These are phyloP conservation scores for Cytospora leucostoma DNA, from an alignment of 2,329 filamentous ascomycete genomes.

Conservation along the genomic window DNA sequence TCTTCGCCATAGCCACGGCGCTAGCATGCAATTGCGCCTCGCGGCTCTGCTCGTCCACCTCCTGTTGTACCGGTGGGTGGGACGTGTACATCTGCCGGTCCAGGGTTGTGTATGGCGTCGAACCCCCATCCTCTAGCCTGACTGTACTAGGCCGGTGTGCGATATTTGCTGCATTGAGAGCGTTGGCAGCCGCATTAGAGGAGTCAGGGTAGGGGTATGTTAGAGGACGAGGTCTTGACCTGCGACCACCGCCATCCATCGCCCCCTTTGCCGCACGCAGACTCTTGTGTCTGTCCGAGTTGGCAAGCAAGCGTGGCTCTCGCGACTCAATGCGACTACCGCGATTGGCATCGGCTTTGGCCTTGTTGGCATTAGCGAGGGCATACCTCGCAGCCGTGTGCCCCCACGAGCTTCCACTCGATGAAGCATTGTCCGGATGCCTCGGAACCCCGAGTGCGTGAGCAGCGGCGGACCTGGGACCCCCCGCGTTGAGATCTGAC, in stretches of 20 bases:
- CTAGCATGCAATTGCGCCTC: conserved; percentile 77
- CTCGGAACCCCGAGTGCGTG: conserved; percentile 49
- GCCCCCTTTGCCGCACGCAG: conserved; percentile 76
- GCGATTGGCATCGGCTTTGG: conserved; percentile 27
- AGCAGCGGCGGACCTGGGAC: conserved; percentile 46
- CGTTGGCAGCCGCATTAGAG: conserved; percentile 64
- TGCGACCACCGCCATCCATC: conserved; percentile 58
- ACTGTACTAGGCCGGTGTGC: conserved; percentile 59
- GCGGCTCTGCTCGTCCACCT: conserved; percentile 72
- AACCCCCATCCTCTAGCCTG: conserved; percentile 61
- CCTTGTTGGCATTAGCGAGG: conserved; percentile 34
- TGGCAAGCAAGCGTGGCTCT: conserved; percentile 30
- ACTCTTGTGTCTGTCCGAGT: conserved; percentile 62
- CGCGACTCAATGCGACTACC: conserved; percentile 44
- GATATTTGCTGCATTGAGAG: conserved; percentile 70
- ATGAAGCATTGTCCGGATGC: conserved; percentile 44
- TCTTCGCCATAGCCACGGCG: conserved; percentile 84
- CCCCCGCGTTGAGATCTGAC: conserved; percentile 55
- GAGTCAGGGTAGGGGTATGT: conserved; percentile 53
- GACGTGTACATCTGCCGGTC: conserved; percentile 76
- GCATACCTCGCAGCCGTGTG: conserved; percentile 67
- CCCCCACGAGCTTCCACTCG: conserved; percentile 48
- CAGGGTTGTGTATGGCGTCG: conserved; percentile 68
- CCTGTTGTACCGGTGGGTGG: conserved; percentile 68
- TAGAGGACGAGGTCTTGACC: conserved; percentile 65